Evolutionary conservation across 1,139 yeast species (phyloP).

Genomic region (Saccharomyces hybrid): DNA sequence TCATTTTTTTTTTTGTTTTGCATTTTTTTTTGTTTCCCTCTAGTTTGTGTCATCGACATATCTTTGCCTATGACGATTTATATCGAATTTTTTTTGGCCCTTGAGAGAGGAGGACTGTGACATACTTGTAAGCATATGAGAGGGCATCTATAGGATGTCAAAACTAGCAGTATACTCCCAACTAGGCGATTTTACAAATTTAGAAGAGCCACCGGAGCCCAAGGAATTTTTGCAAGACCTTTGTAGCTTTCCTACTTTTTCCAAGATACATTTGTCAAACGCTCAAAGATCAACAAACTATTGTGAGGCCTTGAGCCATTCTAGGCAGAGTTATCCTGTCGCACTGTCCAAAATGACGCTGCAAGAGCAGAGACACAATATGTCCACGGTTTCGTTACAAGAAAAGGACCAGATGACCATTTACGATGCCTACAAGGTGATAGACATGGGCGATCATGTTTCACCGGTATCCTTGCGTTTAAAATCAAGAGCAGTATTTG

Average conservation of each 20-base stretch:
- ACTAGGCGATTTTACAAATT: constrained; percentile 8
- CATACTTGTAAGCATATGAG: background rate
- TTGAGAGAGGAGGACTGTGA: background rate
- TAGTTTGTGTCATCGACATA: background rate
- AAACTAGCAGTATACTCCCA: constrained; percentile 4
- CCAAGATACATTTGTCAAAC: background rate
- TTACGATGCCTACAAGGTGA: background rate
- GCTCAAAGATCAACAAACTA: constrained; percentile 10
- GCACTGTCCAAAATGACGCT: background rate
- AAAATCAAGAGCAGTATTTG: background rate
- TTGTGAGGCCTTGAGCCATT: background rate
- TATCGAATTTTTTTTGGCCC: background rate
- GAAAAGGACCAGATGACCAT: background rate
- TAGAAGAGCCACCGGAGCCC: constrained; percentile 13
- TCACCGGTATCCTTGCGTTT: background rate
- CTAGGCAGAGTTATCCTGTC: background rate
- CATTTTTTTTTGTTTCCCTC: background rate
- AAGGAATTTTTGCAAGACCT: constrained; percentile 7
- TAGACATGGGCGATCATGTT: background rate
- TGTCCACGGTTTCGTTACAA: background rate
- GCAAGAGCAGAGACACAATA: background rate
- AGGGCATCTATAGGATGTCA: constrained; percentile 1
- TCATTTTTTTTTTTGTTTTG: background rate
- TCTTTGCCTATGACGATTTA: background rate
- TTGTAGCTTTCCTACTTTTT: background rate